These are phyloP conservation scores for Lactarius evosmus DNA, from an alignment of 768 basidiomycete species.

Conservation along the genomic window DNA sequence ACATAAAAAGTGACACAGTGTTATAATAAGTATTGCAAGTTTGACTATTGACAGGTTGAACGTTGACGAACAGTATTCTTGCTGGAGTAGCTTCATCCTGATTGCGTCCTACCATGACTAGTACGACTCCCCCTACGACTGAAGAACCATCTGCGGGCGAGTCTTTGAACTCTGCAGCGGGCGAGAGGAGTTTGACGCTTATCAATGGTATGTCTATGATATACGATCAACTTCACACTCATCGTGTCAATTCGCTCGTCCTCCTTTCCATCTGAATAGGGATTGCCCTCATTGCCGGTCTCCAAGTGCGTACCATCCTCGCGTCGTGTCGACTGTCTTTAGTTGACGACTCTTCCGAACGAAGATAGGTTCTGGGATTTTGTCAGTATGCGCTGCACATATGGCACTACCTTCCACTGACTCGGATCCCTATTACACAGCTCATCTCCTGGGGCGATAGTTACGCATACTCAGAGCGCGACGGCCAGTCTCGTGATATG, in stretches of 20 bases:
- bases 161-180: neutral
- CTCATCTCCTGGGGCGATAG: constrained; percentile 15
- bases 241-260: neutral
- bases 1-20: no score
- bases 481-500: constrained; percentile 5
- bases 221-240: neutral
- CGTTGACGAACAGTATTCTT: neutral
- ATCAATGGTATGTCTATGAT: constrained; percentile 2
- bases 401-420: neutral
- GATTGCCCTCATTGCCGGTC: constrained; percentile 11
- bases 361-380: constrained; percentile 19
- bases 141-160: neutral
- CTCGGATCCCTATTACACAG: neutral
- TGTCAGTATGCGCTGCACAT: constrained; percentile 1
- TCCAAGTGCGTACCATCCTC: constrained; percentile 1
- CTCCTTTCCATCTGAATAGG: neutral
- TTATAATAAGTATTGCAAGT: no score
- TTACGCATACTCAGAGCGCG: constrained; percentile 9
- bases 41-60: neutral
- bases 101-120: neutral
- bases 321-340: neutral
- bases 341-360: neutral
- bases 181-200: constrained; percentile 8
- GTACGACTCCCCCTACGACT: neutral
- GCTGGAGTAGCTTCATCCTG: neutral